Evolutionary conservation across 1,284 basidiomycete species (phyloP), one percentile per base, ranked within the genome.

Genomic region (Ceratobasidium sp.): DNA sequence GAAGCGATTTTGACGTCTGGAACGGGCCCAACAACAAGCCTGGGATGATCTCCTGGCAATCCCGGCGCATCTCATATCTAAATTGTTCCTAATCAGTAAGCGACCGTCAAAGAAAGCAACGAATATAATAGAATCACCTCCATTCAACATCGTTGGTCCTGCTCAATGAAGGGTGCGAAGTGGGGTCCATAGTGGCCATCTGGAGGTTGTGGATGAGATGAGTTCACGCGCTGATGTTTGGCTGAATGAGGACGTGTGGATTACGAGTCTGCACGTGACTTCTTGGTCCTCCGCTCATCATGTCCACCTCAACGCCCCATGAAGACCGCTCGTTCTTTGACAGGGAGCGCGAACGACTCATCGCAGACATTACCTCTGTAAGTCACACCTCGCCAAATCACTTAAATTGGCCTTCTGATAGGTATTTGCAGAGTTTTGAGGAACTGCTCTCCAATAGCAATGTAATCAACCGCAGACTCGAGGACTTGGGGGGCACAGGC

Each of bases 41-140:
- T 1, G 94, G 94, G 0, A 97, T 84, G 77, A 98, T 95, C 81
- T 95, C 89, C 82, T 98, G 96, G 76, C 94, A 95, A 79, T 96
- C 91, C 54, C 95, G 84, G 50, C 96, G 87, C 96, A 98, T 98
- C 81, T 98, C 95, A 79, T 98, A 98, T 79, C 94, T 96, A 21
- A n/a, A 32, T 44, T 52, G 8, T 2, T 26, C 9, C 18, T 16
- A 6, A 30, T 57, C 26, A 47, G 14, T 14, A 46, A 46, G 32
- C 2, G 3, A 58, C 14, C 21, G 35, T 11, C 32, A 46, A 30
- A 58, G 23, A 28, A 32, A 18, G 7, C 32, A 23, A 11, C 4
- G 6, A 43, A 69, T 57, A 46, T 28, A 14, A 28, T 16, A 44
- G 52, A 58, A 32, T 30, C 38, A 69, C 66, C 66, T 69, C 66